phyloP scores from a whole-genome alignment of 176 grass and related monocot genomes.

The Oryza australiensis region DNA sequence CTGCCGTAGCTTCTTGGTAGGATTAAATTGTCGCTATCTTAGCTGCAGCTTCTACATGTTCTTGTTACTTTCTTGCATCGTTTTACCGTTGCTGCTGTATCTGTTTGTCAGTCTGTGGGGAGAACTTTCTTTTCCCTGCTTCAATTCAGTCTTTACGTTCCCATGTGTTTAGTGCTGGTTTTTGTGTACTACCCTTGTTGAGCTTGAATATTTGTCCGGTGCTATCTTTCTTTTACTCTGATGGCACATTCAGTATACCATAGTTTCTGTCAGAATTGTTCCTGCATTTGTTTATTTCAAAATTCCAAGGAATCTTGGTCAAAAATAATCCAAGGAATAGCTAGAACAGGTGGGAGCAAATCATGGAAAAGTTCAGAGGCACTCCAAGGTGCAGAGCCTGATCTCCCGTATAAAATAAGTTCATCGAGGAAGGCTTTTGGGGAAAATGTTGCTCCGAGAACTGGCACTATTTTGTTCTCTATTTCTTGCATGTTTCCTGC shows the following conservation, averaged over 20 bases:
- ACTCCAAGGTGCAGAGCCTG: neutral
- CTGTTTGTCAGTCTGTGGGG: neutral
- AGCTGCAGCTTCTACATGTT: conserved; percentile 29
- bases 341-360: conserved; percentile 15
- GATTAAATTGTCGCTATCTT: conserved; percentile 44
- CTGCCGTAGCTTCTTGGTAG: neutral
- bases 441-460: conserved; percentile 35
- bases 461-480: conserved; percentile 34
- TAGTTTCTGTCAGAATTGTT: neutral
- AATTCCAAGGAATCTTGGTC: too few relatives aligned
- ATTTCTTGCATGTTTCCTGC: conserved; percentile 32
- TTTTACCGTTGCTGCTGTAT: neutral
- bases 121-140: conserved; percentile 42
- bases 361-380: conserved; percentile 11
- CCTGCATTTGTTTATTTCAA: neutral
- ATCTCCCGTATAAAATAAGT: conserved; percentile 23
- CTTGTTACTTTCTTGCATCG: neutral
- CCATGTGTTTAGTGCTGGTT: neutral
- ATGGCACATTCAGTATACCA: neutral
- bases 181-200: neutral
- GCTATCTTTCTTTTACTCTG: conserved; percentile 22
- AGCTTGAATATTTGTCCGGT: neutral
- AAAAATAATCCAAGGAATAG: neutral
- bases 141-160: conserved; percentile 24
- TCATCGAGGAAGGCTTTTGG: conserved; percentile 25